Conservation (phyloP, 2,329 filamentous ascomycete species). For the Didymella pomorum region DNA sequence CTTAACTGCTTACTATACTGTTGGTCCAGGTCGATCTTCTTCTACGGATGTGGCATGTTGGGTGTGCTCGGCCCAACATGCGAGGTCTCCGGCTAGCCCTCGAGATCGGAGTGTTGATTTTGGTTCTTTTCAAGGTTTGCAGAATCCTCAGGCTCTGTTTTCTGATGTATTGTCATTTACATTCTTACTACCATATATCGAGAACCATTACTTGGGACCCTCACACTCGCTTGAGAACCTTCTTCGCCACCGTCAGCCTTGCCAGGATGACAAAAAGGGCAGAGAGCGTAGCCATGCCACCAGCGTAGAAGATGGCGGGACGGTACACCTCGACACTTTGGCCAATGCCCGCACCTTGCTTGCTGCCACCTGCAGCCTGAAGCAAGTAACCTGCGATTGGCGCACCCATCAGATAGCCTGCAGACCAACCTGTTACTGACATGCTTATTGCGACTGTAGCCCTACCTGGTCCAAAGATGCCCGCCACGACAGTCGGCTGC, state of each 20-base stretch:
- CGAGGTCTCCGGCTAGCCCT: background rate
- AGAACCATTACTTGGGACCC: no score
- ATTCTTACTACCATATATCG: no score
- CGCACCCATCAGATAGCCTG: slow-evolving; percentile 39
- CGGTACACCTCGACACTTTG: slow-evolving; percentile 31
- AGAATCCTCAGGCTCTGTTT: no score
- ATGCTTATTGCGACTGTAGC: slow-evolving; percentile 40
- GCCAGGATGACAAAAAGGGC: slow-evolving; percentile 13
- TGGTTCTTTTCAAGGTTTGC: background rate
- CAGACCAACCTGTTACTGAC: slow-evolving; percentile 36
- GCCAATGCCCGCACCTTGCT: slow-evolving; percentile 14
- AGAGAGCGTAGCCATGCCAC: slow-evolving; percentile 25
- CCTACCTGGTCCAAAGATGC: slow-evolving; percentile 37
- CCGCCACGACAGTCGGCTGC: slow-evolving; percentile 36
- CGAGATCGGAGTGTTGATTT: background rate
- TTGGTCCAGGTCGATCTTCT: background rate
- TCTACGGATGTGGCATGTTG: background rate
- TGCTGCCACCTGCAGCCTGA: slow-evolving; percentile 33
- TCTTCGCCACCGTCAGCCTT: slow-evolving; percentile 9
- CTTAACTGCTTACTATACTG: background rate
- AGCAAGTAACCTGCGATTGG: slow-evolving; percentile 41
- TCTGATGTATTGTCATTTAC: no score
- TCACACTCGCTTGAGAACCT: slow-evolving; percentile 11
- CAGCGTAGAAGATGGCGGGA: slow-evolving; percentile 43
- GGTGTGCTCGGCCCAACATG: background rate